Base-by-base conservation (phyloP, 139 green algal genomes). In the Coelastrella sp. region DNA sequence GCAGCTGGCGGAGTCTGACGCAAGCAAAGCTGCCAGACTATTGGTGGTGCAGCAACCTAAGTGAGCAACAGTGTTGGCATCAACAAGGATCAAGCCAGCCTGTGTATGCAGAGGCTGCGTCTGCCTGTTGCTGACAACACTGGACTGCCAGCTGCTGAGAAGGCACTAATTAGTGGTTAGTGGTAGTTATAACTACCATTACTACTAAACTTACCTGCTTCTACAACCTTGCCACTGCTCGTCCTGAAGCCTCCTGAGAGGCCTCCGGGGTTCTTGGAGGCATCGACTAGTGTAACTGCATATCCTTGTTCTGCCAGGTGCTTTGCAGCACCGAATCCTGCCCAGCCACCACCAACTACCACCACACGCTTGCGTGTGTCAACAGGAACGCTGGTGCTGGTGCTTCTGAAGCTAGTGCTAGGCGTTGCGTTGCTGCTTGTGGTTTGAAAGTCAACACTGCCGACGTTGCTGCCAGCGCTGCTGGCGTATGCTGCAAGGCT, bases 271-370 rank as follows among this genome's bases (percentile, higher is more conserved):
- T 97, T 96, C 17, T 93, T 86, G 0, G 93, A 68, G 0, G 94
- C 97, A 90, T 98, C 96, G 24, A 99, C 85, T 84, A 99, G 93
- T 6, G 93, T 97, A 6, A 98, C 96, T 57, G 94, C 91, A 73
- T 96, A 97, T 6, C 95, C 96, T 85, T 97, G 91, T 75, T 96
- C 84, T 5, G 92, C 60, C 14, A 99, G 92, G 91, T 97, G 95
- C 91, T 97, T 97, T 22, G 96, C 95, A 59, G 97, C 97, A 11
- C 97, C 97, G 92, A 99, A 99, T 8, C 96, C 92, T 22, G 84
- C 84, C 84, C 84, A 88, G 9, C 88, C 91, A 4, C 91, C 91
- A 9, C 93, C 91, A 14, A 95, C 91, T 5, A 94, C 87, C 66
- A 93, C 93, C 3, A 86, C 80, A 5, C 65, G 24, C 73, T 90